A percentile compares a stretch with the other conserved stretches of the same genome.
Evolutionary conservation across 129 eudicot genomes (phyloP).

Genomic region (Arctium minus): DNA sequence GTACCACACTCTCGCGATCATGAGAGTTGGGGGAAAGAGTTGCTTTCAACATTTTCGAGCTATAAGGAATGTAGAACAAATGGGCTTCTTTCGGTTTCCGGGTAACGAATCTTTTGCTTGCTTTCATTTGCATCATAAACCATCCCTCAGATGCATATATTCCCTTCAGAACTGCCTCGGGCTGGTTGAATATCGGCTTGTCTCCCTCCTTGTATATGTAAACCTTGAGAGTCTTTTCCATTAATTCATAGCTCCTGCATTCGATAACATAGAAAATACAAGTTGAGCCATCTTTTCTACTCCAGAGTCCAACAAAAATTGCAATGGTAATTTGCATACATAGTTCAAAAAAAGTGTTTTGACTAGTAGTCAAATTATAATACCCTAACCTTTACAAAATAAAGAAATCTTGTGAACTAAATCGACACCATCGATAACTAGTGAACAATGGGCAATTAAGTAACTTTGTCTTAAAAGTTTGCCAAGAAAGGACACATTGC

Average conservation of each 20-base stretch:
- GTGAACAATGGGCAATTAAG: background rate
- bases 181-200: conserved; percentile 52
- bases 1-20: conserved; percentile 27
- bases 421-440: background rate
- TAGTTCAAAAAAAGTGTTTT: too few relatives aligned
- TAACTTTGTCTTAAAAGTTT: background rate
- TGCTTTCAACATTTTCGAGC: conserved; percentile 45
- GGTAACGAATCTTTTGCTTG: conserved; percentile 40
- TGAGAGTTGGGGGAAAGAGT: conserved; percentile 41
- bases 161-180: conserved; percentile 43
- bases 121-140: conserved; percentile 59
- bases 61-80: conserved; percentile 59
- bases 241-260: conserved; percentile 49
- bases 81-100: conserved; percentile 51
- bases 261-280: background rate
- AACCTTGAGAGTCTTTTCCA: conserved; percentile 60
- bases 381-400: background rate
- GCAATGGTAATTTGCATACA: too few relatives aligned
- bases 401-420: background rate
- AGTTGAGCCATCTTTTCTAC: too few relatives aligned
- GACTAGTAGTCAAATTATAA: too few relatives aligned
- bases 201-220: conserved; percentile 50
- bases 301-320: too few relatives aligned
- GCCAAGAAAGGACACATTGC: background rate
- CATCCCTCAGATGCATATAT: conserved; percentile 76